Base-by-base conservation (phyloP, 1,139 yeast genomes). In the Diutina scorzettiae region DNA sequence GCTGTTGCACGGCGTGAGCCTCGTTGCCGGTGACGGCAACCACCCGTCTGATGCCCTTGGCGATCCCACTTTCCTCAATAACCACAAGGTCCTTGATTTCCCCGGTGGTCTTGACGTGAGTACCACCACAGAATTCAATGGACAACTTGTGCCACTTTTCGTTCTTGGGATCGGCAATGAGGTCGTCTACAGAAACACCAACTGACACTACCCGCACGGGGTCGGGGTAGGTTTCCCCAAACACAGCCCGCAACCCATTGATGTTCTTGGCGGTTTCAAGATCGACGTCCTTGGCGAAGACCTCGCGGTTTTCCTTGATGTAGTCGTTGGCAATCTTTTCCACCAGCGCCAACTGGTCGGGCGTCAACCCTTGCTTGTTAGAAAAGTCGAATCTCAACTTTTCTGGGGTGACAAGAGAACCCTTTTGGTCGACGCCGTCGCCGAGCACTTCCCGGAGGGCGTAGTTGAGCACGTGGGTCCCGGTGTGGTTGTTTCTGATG, bases 71-170 rank as follows among this genome's bases (percentile, higher is more conserved):
- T 65, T 91, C 99, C 69, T 91, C 99, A 50, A 81, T 69, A 44
- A 91, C 74, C 37, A 91, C 84, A 51, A 91, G 76, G 53, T 84
- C 91, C 62, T 87, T 87, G 59, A 91, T 93, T 49, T 91, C 98
- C 47, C 91, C 84, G 19, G 98, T 89, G 61, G 81, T 81, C 43
- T 77, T 74, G 50, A 91, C 96, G 57, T 91, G 99, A 16, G 98
- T 91, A 64, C 99, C 99, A 65, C 99, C 99, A 66, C 99, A 91
- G 71, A 91, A 89, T 66, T 93, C 99, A 52, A 93, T 71, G 4
- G 96, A 85, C 53, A 75, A 69, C 43, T 75, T 67, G 52, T 63
- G 64, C 97, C 98, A 91, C 54, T 83, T 75, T 43, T 66, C 66
- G 55, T 74, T 82, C 24, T 64, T 51, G 51, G 97, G 96, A 51